Percentiles rank a stretch among this genome's conserved stretches.
These are phyloP conservation scores for Lecanosticta acicola DNA, from an alignment of 2,329 filamentous ascomycete species.

Conservation along the genomic window DNA sequence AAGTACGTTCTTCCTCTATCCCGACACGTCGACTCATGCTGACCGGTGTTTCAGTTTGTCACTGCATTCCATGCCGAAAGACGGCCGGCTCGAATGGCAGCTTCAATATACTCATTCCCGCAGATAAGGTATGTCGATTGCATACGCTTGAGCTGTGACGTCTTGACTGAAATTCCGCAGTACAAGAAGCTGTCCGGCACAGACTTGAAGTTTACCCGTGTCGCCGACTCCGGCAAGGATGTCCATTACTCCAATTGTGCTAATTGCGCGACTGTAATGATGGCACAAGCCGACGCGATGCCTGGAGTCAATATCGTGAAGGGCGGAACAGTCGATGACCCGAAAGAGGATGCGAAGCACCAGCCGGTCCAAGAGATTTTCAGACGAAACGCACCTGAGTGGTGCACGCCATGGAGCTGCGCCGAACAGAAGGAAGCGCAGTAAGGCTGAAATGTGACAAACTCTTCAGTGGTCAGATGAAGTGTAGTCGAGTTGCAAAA, in stretches of 20 bases:
- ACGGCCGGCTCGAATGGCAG: conserved; percentile 29
- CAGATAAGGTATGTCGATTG: conserved; percentile 19
- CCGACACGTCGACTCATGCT: background rate
- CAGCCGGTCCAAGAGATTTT: conserved; percentile 29
- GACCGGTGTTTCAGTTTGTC: conserved; percentile 18
- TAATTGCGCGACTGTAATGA: conserved; percentile 29
- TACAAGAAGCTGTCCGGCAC: conserved; percentile 29
- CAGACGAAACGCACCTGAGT: conserved; percentile 26
- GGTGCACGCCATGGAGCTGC: conserved; percentile 22
- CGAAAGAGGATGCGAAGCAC: conserved; percentile 18
- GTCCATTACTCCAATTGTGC: conserved; percentile 29
- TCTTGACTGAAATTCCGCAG: conserved; percentile 12
- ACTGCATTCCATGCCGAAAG: conserved; percentile 32
- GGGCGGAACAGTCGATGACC: conserved; percentile 31
- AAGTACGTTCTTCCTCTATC: conserved; percentile 5
- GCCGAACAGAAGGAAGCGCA: conserved; percentile 24
- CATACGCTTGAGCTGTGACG: background rate
- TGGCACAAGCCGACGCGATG: conserved; percentile 23
- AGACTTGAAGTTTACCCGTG: conserved; percentile 22
- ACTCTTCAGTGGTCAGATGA: background rate
- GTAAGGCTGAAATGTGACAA: background rate
- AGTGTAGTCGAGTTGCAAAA: background rate
- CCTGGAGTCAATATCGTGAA: conserved; percentile 28
- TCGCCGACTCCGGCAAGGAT: conserved; percentile 29
- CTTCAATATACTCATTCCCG: conserved; percentile 27